phyloP scores from a whole-genome alignment of 441 rosid genomes.

The Populus hybrid region DNA sequence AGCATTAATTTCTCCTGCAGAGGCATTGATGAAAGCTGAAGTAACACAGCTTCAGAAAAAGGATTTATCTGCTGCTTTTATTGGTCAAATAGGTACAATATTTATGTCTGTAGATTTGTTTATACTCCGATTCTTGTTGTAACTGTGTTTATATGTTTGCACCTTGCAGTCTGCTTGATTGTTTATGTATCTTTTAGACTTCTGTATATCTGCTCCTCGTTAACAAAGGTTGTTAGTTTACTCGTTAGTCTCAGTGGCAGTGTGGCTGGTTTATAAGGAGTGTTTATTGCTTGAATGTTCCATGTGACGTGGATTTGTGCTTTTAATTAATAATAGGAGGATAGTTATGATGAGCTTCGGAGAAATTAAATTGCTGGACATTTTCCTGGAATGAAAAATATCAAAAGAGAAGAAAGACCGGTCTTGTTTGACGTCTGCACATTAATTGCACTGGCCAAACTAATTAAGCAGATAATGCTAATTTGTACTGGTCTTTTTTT shows the following conservation, averaged over 20 bases:
- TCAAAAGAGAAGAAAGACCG: background rate
- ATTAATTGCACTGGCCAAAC: background rate
- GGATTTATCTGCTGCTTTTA: conserved; percentile 24
- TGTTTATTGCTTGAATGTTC: background rate
- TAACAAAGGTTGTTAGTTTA: conserved; percentile 2
- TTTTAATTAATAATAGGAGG: background rate
- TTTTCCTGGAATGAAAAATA: background rate
- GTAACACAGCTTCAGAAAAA: conserved; percentile 1
- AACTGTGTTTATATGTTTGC: conserved; percentile 31
- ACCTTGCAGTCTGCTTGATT: background rate
- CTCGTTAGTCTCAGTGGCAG: background rate
- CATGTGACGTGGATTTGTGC: background rate
- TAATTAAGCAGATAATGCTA: no score
- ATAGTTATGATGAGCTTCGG: background rate
- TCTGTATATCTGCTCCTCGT: conserved; percentile 21
- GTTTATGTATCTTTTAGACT: conserved; percentile 15
- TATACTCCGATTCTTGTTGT: conserved; percentile 26
- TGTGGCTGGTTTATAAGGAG: background rate
- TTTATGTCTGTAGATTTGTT: conserved; percentile 28
- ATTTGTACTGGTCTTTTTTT: background rate
- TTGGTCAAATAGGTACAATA: conserved; percentile 21
- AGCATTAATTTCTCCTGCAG: conserved; percentile 18
- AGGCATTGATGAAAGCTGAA: conserved; percentile 17
- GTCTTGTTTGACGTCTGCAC: background rate
- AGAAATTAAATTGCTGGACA: background rate